These are phyloP conservation scores for Anisodus tanguticus DNA, from an alignment of 257 asterid species.

Conservation along the genomic window DNA sequence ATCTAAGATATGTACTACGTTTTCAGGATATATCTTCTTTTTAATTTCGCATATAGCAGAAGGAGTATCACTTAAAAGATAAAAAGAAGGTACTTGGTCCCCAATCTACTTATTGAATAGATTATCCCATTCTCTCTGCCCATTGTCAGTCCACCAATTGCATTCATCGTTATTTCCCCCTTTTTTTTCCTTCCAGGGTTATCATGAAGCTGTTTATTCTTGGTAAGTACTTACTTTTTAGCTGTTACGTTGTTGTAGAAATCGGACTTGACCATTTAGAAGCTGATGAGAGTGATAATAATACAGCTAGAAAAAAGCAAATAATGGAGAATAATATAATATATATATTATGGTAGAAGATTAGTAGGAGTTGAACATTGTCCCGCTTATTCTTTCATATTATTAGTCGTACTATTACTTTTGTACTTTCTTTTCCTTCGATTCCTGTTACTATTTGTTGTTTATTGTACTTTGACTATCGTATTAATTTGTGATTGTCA, in stretches of 20 bases:
- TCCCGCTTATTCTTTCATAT: too few relatives aligned
- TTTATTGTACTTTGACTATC: too few relatives aligned
- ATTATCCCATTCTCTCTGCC: conserved; percentile 23
- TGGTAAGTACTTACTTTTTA: background rate
- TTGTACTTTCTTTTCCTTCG: too few relatives aligned
- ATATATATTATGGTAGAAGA: too few relatives aligned
- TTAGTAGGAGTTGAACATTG: too few relatives aligned
- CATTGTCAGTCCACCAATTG: conserved; percentile 13
- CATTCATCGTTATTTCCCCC: background rate
- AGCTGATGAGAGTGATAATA: background rate
- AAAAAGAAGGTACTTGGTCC: conserved; percentile 10
- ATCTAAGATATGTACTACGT: background rate
- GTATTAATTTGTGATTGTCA: too few relatives aligned
- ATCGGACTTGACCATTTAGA: background rate
- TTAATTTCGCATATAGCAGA: background rate
- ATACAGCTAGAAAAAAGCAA: background rate
- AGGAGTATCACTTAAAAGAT: background rate
- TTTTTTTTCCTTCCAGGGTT: background rate
- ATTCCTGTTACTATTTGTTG: too few relatives aligned
- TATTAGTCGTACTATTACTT: too few relatives aligned
- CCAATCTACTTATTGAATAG: conserved; percentile 28
- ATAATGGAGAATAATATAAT: background rate
- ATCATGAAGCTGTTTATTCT: background rate
- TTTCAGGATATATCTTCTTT: background rate
- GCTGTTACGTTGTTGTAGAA: background rate